Evolutionary conservation across 768 basidiomycete genomes (phyloP), one percentile per base, ranked within the genome.

Genomic region (Pholiota molesta): DNA sequence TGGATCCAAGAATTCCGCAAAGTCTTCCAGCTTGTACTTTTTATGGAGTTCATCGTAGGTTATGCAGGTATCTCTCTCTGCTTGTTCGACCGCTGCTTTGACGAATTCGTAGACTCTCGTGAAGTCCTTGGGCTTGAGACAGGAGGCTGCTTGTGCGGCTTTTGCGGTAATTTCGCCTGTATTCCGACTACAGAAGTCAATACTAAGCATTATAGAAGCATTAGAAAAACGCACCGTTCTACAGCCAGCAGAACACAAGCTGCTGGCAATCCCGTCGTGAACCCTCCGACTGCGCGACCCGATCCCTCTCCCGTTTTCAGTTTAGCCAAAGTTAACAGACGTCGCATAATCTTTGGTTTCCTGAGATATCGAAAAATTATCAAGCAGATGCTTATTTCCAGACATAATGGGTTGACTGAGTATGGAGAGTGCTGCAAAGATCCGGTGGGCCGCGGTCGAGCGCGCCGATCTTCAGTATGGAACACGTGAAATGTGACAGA

Each of bases 1-100:
- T 0, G 69, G 69, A 2, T 73, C 45, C 33, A 68, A 66, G 58
- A 33, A 65, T 45, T 35, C 67, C 55, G 28, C 63, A 19, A 33
- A 65, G 39, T 29, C 39, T n/a, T 44, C 69, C 13, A 37, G 45
- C 14, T 52, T 66, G 51, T 51, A 51, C 21, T 49, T 26, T 10
- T 16, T 14, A 51, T 51, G 33, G 16, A 58, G 23, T 5, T 47
- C 21, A 7, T 51, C n/a, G 37, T 58, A 58, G 19, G 57, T 23
- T 21, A 58, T 26, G 42, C 45, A 58, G 6, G 45, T 52, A 0
- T 29, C 19, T 37, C 23, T 21, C 26, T 58, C 57, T 11, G 45
- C 40, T 31, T 57, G 28, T 57, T 57, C 56, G 5, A 57, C 19
- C 9, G 57, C 47, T 3, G 45, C 45, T 28, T 51, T 51, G 14